Conservation (phyloP, 73 alveolate genomes). For the Symbiodinium natans region DNA sequence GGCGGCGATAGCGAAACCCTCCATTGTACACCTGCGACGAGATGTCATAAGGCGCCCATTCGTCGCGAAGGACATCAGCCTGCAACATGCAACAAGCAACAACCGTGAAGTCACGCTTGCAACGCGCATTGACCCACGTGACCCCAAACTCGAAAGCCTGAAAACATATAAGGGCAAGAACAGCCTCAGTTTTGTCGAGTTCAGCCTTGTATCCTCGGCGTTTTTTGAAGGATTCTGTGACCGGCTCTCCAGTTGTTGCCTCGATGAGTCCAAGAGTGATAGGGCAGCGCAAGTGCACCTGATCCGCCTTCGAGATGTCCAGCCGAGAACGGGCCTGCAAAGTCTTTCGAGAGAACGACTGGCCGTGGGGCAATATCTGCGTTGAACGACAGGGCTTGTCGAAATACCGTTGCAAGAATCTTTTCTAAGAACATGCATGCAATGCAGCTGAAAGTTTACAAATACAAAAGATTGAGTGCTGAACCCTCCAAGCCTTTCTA, state of each 20-base stretch:
- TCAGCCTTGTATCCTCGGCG: slow-evolving; percentile 59
- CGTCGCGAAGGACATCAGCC: slow-evolving; percentile 71
- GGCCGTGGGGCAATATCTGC: no score
- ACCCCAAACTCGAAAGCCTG: not conserved
- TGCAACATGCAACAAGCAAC: not conserved
- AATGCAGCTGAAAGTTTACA: no score
- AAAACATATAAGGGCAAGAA: not conserved
- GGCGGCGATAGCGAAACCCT: slow-evolving; percentile 50
- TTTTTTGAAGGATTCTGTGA: slow-evolving; percentile 73
- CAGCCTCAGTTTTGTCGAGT: not conserved
- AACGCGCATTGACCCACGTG: not conserved
- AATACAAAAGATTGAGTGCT: not conserved
- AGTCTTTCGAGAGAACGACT: not conserved
- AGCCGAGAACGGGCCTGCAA: slow-evolving; percentile 37
- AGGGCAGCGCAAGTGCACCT: slow-evolving; percentile 81
- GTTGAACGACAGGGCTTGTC: no score
- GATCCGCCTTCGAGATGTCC: slow-evolving; percentile 71
- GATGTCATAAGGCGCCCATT: slow-evolving; percentile 85
- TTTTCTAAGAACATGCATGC: no score
- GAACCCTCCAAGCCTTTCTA: not conserved
- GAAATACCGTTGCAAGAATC: no score
- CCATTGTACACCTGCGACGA: slow-evolving; percentile 54
- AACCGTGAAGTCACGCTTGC: not conserved
- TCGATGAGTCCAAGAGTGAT: slow-evolving; percentile 69
- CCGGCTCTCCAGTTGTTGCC: slow-evolving; percentile 76